These are phyloP conservation scores for Hypoxylon fuscum DNA, from an alignment of 495 filamentous ascomycete species.

Conservation along the genomic window DNA sequence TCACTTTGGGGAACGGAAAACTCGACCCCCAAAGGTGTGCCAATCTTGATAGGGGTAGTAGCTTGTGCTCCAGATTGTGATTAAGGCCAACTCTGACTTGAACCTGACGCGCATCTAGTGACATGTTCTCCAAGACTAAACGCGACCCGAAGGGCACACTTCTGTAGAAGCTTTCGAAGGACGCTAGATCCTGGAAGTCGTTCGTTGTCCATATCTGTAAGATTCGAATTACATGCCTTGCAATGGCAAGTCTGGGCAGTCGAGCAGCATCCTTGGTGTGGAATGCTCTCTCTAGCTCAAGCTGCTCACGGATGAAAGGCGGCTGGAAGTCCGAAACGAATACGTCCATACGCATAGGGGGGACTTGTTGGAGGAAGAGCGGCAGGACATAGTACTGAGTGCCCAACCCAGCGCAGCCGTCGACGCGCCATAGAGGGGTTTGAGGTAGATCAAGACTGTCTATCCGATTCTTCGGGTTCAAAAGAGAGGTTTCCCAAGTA, in stretches of 20 bases:
- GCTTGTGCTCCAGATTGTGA: conserved; percentile 52
- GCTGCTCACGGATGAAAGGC: conserved; percentile 49
- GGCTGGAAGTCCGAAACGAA: conserved; percentile 56
- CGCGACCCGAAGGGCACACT: conserved; percentile 57
- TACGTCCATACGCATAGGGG: conserved; percentile 59
- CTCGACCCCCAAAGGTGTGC: conserved; percentile 40
- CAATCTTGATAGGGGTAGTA: conserved; percentile 46
- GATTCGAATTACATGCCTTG: conserved; percentile 53
- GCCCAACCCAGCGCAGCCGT: conserved; percentile 60
- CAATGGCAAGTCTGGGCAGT: conserved; percentile 52
- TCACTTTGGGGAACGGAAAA: conserved; percentile 40
- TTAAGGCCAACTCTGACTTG: conserved; percentile 51
- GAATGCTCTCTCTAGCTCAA: conserved; percentile 55
- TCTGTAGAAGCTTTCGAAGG: conserved; percentile 45
- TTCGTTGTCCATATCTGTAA: conserved; percentile 52
- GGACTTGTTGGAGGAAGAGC: conserved; percentile 48
- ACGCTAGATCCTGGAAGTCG: conserved; percentile 32
- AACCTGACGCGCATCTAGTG: conserved; percentile 49
- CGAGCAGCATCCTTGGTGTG: conserved; percentile 57
- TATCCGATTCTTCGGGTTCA: conserved; percentile 62
- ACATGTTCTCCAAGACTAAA: conserved; percentile 55
- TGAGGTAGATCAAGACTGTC: conserved; percentile 55
- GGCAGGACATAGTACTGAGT: conserved; percentile 59
- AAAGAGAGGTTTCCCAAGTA: conserved; percentile 50
- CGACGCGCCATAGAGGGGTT: conserved; percentile 56